Base-by-base conservation (phyloP, 768 basidiomycete species). In the Kwoniella botswanensis region DNA sequence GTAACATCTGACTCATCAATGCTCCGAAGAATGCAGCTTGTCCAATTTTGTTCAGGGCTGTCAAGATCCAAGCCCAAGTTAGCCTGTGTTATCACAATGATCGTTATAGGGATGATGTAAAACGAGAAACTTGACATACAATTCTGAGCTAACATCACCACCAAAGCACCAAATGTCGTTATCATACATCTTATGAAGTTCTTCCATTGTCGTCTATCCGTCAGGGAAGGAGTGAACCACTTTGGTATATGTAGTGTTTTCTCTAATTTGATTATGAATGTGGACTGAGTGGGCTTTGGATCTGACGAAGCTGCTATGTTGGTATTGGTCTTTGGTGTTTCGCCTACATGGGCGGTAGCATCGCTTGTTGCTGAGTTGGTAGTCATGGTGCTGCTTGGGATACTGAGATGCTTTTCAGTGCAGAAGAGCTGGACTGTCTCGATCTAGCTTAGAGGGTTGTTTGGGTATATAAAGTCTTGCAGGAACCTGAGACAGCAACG, bases 21-120 rank as follows among this genome's bases (percentile, higher is more conserved):
- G 43, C 55, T 2, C 84, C 78, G 70, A 88, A 88, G 85, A 88
- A 88, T 0, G 84, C 86, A 6, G 84, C 79, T 66, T 76, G 75
- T 52, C 82, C 82, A 7, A 76, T 29, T 4, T 71, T 69, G 26
- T 74, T 60, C 43, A 82, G 59, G 56, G 77, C 74, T 81, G 57
- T 35, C 24, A 26, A 42, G n/a, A 44, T 46, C 35, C 35, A 4
- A 24, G 1, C 7, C 2, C 67, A 58, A 63, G 72, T 18, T 21
- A 7, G 63, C 41, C 44, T 18, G 2, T 1, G 13, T 26, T 24
- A 21, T 43, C 42, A 65, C 10, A 44, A 29, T 41, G 46, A 17
- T 56, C 24, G n/a, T 2, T 29, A 29, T 4, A 29, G 29, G 29
- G 29, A 29, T 29, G 6, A 29, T 2, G 26, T 11, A 42, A 46